Evolutionary conservation across 108 stramenopile species (phyloP).

Genomic region (Fragilaria crotonensis): DNA sequence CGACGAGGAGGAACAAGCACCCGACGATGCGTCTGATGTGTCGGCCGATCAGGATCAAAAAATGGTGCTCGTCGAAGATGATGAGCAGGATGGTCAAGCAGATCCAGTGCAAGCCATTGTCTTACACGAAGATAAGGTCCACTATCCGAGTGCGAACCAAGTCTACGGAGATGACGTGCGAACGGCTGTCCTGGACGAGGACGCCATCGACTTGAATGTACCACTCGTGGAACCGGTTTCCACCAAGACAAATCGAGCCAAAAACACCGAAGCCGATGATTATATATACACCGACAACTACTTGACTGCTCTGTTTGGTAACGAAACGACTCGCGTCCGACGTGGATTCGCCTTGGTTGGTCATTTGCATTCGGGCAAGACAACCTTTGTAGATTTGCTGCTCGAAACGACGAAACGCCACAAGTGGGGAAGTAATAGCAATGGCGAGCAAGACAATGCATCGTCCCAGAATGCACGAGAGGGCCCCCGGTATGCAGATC

Average conservation of each 20-base stretch:
- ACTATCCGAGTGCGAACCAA: conserved; percentile 95
- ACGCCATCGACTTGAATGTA: conserved; percentile 94
- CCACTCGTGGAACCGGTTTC: conserved; percentile 92
- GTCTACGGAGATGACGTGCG: conserved; percentile 89
- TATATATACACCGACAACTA: conserved; percentile 50
- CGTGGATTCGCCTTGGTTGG: conserved; percentile 91
- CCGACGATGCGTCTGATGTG: conserved; percentile 74
- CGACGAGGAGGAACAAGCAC: conserved; percentile 32
- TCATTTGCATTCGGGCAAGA: conserved; percentile 95
- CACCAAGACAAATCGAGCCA: conserved; percentile 40
- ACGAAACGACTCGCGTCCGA: conserved; percentile 61
- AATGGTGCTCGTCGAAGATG: conserved; percentile 25
- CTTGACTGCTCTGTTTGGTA: conserved; percentile 46
- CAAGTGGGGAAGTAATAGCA: conserved; percentile 21
- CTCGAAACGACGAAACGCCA: conserved; percentile 54
- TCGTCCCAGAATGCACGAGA: conserved; percentile 23
- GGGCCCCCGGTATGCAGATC: conserved; percentile 76
- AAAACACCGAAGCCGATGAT: conserved; percentile 15
- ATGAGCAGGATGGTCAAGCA: conserved; percentile 15
- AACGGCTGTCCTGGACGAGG: conserved; percentile 96
- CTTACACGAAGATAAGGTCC: conserved; percentile 98
- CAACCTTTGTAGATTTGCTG: conserved; percentile 79
- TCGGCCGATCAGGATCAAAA: conserved; percentile 24
- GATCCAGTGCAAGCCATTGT: conserved; percentile 82
- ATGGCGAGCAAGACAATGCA: conserved; percentile 15